A percentile compares a stretch with the other conserved stretches of the same genome.
These are phyloP conservation scores for Penicillium argentinense DNA, from an alignment of 495 filamentous ascomycete genomes.

Conservation along the genomic window DNA sequence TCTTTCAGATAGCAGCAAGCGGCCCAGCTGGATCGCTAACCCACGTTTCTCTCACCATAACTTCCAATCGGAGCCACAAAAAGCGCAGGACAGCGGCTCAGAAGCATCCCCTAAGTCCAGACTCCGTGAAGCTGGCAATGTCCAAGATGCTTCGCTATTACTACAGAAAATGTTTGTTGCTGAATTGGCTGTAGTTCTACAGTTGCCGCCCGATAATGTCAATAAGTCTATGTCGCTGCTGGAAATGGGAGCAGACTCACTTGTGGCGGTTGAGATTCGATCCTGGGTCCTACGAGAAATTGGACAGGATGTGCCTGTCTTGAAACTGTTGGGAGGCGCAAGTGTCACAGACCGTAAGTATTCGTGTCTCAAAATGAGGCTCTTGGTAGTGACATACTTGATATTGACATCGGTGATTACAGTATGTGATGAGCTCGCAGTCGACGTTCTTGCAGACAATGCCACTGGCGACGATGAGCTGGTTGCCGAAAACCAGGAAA, in stretches of 20 bases:
- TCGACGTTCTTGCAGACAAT: too few relatives aligned
- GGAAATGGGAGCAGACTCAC: conserved; percentile 48
- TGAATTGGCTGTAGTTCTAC: too few relatives aligned
- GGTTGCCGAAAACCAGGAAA: too few relatives aligned
- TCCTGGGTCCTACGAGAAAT: conserved; percentile 53
- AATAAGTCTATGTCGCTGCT: conserved; percentile 13
- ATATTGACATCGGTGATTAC: too few relatives aligned
- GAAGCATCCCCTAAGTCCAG: conserved; percentile 22
- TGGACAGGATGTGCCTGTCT: conserved; percentile 40
- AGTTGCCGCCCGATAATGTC: too few relatives aligned
- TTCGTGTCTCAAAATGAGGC: too few relatives aligned
- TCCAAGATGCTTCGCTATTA: too few relatives aligned
- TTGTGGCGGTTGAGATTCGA: conserved; percentile 58
- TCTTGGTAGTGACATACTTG: conserved; percentile 8
- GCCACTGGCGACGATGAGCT: too few relatives aligned
- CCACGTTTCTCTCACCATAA: conserved; percentile 26
- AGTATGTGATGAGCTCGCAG: too few relatives aligned
- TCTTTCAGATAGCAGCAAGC: too few relatives aligned
- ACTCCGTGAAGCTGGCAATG: conserved; percentile 19
- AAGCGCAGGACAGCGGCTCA: conserved; percentile 17
- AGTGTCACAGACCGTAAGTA: too few relatives aligned
- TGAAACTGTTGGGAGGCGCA: conserved; percentile 50
- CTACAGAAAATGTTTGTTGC: too few relatives aligned
- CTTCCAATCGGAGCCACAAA: conserved; percentile 13
- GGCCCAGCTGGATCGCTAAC: conserved; percentile 33